Base-by-base conservation (phyloP, 345 rosid genomes). In the Acer yangbiense region DNA sequence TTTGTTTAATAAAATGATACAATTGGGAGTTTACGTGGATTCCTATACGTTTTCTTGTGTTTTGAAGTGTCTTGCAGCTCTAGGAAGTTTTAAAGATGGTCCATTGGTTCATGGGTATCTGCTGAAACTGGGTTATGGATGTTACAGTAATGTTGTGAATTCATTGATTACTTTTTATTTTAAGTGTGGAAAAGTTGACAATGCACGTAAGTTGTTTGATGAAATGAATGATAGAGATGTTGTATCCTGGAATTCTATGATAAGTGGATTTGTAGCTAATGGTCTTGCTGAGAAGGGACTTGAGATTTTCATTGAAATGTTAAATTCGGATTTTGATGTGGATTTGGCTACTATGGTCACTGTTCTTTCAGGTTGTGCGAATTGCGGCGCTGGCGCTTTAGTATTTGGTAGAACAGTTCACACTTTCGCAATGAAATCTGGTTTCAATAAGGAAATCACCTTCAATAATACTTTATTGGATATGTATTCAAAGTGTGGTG, bases 211-310 rank as follows among this genome's bases (percentile, higher is more conserved):
- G 71, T 63, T 92, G 93, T 92, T 92, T 11, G 97, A 90, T 41
- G 82, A 75, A 89, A 85, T 90, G 93, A 57, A 43, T 81, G 88
- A 85, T 14, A 23, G 91, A 79, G 97, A 91, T 86, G 83, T 86
- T 29, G 76, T 92, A 17, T 86, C 93, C 1, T 90, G 97, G 97
- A 92, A 92, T 60, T 89, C 91, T 0, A 88, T 89, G 80, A 86
- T 89, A 69, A 83, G 88, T 74, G 93, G 95, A 21, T 82, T 80
- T 71, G 78, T 86, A 0, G 82, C 87, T 2, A 87, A 84, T 32
- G 88, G 84, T 3, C 70, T 85, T 25, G 78, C 81, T 41, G 82
- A 83, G 55, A 43, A 81, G 72, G 97, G 87, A 55, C 21, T 92
- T 8, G 83, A 68, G 23, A 32, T 88, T 27, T 86, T 88, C 50